A percentile compares a stretch with the other conserved stretches of the same genome.
These are phyloP conservation scores for Coemansia sp. DNA, from an alignment of 192 early-diverging fungal genomes.

Conservation along the genomic window DNA sequence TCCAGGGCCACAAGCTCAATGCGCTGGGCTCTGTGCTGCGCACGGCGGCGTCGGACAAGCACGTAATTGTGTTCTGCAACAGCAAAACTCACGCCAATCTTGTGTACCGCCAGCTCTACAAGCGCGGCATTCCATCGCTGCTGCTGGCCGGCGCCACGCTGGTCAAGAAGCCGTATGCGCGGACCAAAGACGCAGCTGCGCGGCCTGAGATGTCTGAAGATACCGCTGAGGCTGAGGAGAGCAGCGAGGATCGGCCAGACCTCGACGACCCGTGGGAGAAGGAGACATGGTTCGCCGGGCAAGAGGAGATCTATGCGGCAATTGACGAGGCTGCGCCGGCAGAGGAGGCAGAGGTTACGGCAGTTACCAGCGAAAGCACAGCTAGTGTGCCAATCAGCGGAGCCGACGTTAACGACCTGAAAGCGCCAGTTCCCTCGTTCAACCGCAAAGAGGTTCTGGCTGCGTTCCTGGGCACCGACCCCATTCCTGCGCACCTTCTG, in stretches of 20 bases:
- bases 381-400: slow-evolving; percentile 19
- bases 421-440: slow-evolving; percentile 29
- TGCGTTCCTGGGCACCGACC: slow-evolving; percentile 22
- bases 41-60: slow-evolving; percentile 63
- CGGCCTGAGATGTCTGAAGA: not conserved
- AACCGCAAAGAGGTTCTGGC: slow-evolving; percentile 39
- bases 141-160: slow-evolving; percentile 50
- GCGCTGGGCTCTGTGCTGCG: slow-evolving; percentile 71
- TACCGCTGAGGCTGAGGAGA: not conserved
- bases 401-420: slow-evolving; percentile 23
- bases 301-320: slow-evolving; percentile 10
- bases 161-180: not conserved
- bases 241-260: not conserved
- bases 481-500: slow-evolving; percentile 36
- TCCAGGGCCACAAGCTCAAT: slow-evolving; percentile 67
- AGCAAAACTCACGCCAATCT: slow-evolving; percentile 61
- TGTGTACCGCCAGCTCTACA: slow-evolving; percentile 58
- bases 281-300: slow-evolving; percentile 28
- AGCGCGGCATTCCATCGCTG: slow-evolving; percentile 57
- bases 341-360: slow-evolving; percentile 7
- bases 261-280: slow-evolving; percentile 31
- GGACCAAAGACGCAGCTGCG: not conserved
- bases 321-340: slow-evolving; percentile 4
- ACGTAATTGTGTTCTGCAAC: slow-evolving; percentile 88
- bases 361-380: slow-evolving; percentile 3